Percentiles rank a stretch among this genome's conserved stretches.
Conservation (phyloP, 1,284 basidiomycete genomes). For the Fomes fomentarius region DNA sequence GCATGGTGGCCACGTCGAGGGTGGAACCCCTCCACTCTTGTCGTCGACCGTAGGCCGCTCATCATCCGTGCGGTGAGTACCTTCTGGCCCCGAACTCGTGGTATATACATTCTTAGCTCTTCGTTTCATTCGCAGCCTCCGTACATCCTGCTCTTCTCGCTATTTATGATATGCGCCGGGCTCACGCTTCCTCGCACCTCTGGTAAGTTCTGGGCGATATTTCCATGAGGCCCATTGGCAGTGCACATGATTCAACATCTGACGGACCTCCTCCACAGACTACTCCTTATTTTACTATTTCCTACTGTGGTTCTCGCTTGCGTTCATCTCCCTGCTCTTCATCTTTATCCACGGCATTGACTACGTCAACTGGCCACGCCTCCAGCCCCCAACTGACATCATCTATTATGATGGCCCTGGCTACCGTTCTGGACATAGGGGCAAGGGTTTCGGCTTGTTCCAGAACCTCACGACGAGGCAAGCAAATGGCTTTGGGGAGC, state of each 20-base stretch:
- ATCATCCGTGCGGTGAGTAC: constrained; percentile 78
- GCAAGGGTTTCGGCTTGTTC: constrained; percentile 65
- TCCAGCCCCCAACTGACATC: constrained; percentile 83
- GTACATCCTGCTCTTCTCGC: constrained; percentile 77
- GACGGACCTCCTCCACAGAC: constrained; percentile 55
- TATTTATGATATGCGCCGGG: constrained; percentile 88
- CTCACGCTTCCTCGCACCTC: constrained; percentile 83
- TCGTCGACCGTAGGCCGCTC: constrained; percentile 81
- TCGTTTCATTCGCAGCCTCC: constrained; percentile 67
- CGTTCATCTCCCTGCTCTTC: constrained; percentile 63
- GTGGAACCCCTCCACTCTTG: constrained; percentile 57
- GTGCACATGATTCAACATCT: constrained; percentile 6
- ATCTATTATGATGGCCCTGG: constrained; percentile 90
- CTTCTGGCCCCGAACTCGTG: constrained; percentile 2
- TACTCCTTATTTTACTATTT: constrained; percentile 85
- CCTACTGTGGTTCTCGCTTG: constrained; percentile 74
- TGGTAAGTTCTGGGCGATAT: too few relatives aligned
- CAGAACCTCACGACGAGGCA: constrained; percentile 38
- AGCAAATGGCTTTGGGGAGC: constrained; percentile 38
- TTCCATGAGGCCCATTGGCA: constrained; percentile 22
- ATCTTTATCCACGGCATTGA: constrained; percentile 82
- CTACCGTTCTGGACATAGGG: constrained; percentile 76
- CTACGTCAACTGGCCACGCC: constrained; percentile 94
- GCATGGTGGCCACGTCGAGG: constrained; percentile 83
- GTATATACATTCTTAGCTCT: neutral